Base-by-base conservation (phyloP, 116 monocot genomes). In the Zostera marina region DNA sequence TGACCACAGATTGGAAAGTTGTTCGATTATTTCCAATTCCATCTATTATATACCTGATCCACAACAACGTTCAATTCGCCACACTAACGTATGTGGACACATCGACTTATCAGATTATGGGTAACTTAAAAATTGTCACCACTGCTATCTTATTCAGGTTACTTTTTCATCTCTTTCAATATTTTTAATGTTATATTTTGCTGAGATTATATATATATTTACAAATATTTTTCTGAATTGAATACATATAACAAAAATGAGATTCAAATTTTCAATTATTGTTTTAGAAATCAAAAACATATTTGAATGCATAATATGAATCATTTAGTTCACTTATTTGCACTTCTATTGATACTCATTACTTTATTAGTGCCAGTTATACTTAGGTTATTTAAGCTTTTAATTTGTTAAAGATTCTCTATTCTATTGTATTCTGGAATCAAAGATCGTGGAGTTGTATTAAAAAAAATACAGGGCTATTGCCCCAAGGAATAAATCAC, bases 31-130 rank as follows among this genome's bases (percentile, higher is more conserved):
- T 73, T 66, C 76, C 77, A 11, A 76, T 89, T 66, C 96, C 96
- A 62, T 96, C 96, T 40, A 66, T 96, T 69, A 85, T 89, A 65
- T 96, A 96, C 54, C 82, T 96, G 47, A 65, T 96, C 72, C 96
- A 96, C 80, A 96, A 96, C 71, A 96, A 96, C 74, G 82, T 96
- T 45, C 80, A 88, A 51, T 96, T 96, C 68, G 82, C 89, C 22
- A 96, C 96, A 13, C 66, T 96, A 55, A 82, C 82, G 20, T 89
- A 70, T 73, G 82, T 96, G 44, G 85, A 82, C 70, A 89, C 96
- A 53, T 89, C 96, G 17, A 89, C 96, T 16, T 96, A 96, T 63
- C 90, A 96, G 74, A 89, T 96, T 68, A 85, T 96, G 89, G 96
- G 96, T 8, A 96, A 96, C 65, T 69, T 96, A 63, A 96, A 96